A percentile compares a stretch with the other conserved stretches of the same genome.
Evolutionary conservation across 352 stramenopile genomes (phyloP).

Genomic region (Globisporangium echinulatum): DNA sequence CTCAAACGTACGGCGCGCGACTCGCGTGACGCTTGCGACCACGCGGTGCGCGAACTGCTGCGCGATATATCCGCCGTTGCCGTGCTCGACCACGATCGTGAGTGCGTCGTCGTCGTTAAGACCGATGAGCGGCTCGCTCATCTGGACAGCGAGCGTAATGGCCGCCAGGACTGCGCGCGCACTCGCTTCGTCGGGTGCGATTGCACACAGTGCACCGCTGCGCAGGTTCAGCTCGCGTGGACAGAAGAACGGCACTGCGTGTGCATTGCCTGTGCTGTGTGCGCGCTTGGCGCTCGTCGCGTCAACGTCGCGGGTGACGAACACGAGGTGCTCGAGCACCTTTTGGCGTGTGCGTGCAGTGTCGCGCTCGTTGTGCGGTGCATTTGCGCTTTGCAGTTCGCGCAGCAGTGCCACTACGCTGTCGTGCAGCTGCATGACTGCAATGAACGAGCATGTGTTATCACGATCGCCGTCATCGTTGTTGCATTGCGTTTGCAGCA

Average conservation of each 20-base stretch:
- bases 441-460: conserved; percentile 1
- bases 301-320: conserved; percentile 1
- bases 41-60: conserved; percentile 1
- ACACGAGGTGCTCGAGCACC: conserved; percentile 12
- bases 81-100: conserved; percentile 12
- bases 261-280: neutral
- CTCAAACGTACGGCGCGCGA: neutral
- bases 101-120: neutral
- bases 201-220: conserved; percentile 4
- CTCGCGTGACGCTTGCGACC: conserved; percentile 2
- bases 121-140: neutral
- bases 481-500: conserved; percentile 1
- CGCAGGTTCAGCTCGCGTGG: conserved; percentile 4
- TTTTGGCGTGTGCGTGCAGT: neutral
- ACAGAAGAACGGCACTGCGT: conserved; percentile 8
- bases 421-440: conserved; percentile 9
- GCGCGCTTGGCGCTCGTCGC: conserved; percentile 1
- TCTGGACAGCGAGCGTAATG: conserved; percentile 9
- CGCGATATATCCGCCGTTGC: conserved; percentile 8
- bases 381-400: neutral
- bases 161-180: conserved; percentile 6
- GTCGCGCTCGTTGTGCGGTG: neutral
- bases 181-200: conserved; percentile 1
- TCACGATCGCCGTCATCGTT: neutral
- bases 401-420: conserved; percentile 1